phyloP scores from a whole-genome alignment of 768 basidiomycete genomes.

The Podaxis sp. region DNA sequence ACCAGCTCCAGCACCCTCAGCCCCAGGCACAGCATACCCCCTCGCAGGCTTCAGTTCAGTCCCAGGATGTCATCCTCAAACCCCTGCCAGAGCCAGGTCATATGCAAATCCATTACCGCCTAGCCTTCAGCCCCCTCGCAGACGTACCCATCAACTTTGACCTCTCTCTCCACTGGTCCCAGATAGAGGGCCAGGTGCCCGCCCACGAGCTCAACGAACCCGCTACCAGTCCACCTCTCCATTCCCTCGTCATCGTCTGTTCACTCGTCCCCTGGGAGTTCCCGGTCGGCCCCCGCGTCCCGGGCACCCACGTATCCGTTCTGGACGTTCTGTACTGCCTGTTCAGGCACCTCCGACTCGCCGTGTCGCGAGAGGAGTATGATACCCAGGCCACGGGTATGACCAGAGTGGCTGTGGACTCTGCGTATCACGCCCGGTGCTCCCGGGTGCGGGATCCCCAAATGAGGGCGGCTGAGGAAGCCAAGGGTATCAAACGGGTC shows the following conservation, averaged over 20 bases:
- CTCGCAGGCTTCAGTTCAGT: not conserved
- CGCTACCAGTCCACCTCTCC: constrained; percentile 23
- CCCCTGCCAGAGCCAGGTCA: constrained; percentile 17
- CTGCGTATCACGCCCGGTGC: constrained; percentile 45
- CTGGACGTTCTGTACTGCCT: constrained; percentile 48
- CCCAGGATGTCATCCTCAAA: not conserved
- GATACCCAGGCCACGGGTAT: constrained; percentile 30
- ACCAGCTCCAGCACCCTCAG: not conserved
- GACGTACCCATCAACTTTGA: constrained; percentile 37
- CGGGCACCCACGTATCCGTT: constrained; percentile 37
- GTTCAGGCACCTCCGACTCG: constrained; percentile 44
- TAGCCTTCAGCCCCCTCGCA: constrained; percentile 34
- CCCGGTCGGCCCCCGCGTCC: constrained; percentile 27
- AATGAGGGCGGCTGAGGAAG: constrained; percentile 34
- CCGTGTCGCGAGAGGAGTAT: constrained; percentile 46
- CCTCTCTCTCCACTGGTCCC: constrained; percentile 30
- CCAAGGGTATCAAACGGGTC: constrained; percentile 52
- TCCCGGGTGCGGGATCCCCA: constrained; percentile 29
- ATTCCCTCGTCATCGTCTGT: constrained; percentile 31
- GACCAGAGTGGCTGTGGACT: constrained; percentile 33
- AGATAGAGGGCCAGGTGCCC: constrained; percentile 22
- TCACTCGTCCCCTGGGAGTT: constrained; percentile 30
- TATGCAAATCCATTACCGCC: constrained; percentile 41
- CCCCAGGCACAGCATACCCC: not conserved
- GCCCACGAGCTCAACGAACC: constrained; percentile 23